Base-by-base conservation (phyloP, 768 basidiomycete species). In the Boletus sp. region DNA sequence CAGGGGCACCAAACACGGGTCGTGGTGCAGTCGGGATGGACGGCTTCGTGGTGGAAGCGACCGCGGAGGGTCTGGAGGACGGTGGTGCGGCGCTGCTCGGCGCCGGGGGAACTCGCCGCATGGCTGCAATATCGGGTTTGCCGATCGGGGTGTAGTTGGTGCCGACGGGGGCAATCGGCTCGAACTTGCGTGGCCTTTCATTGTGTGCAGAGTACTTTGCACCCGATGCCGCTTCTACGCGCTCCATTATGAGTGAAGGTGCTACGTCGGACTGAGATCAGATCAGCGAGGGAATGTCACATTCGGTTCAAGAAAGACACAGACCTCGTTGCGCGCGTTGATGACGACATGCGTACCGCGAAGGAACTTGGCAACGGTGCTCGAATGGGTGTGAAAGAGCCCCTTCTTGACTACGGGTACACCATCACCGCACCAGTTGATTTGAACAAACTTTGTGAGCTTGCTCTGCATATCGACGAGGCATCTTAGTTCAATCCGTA, bases 381-480 rank as follows among this genome's bases (percentile, higher is more conserved):
- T 79, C 7, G 93, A 83, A 70, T 98, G 95, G 8, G 84, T 87
- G 65, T 92, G 87, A 75, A 96, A 96, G 23, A 97, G 78, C 8
- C 96, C 96, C 70, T 98, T 98, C 72, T 90, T 88, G 19, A 79
- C 78, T 69, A 86, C 92, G 13, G 96, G 96, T 1, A 98, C 96
- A 54, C 96, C 96, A 65, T 96, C 95, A 41, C 96, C 96, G 62
- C 93, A 93, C 95, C 96, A 97, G 64, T 93, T 92, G 71, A 98
- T 88, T 66, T 96, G 90, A 15, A 98, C 93, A 57, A 95, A 92
- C 74, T 97, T 98, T 42, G 87, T 78, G 2, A 98, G 79, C 56
- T 87, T 77, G 65, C 82, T 91, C 89, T 96, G 62, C 27, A 42
- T 6, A 44, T 15, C 53, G 7, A 23, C 47, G 15, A 37, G 27